Evolutionary conservation across 768 basidiomycete genomes (phyloP).

Genomic region (Brasilioporus rufonigricans): DNA sequence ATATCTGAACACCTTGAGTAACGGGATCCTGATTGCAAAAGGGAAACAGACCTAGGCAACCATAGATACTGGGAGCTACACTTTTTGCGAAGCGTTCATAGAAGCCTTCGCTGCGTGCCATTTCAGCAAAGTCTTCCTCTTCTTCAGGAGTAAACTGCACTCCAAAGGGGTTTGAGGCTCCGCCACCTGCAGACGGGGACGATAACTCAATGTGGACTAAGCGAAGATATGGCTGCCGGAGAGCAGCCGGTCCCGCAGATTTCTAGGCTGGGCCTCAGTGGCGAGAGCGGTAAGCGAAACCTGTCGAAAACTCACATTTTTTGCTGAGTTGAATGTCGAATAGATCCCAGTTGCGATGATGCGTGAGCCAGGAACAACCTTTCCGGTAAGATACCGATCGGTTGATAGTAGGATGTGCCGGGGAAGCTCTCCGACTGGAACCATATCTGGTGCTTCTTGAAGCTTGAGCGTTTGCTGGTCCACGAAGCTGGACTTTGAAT

Average conservation of each 20-base stretch:
- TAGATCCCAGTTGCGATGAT: slow-evolving; percentile 96
- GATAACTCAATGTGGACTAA: slow-evolving; percentile 91
- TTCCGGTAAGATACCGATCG: slow-evolving; percentile 88
- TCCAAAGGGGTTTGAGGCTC: slow-evolving; percentile 81
- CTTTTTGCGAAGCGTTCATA: slow-evolving; percentile 93
- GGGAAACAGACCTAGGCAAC: slow-evolving; percentile 70
- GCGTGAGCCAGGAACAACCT: slow-evolving; percentile 94
- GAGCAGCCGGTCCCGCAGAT: slow-evolving; percentile 79
- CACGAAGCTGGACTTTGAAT: slow-evolving; percentile 90
- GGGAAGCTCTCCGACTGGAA: slow-evolving; percentile 97
- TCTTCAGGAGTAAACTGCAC: slow-evolving; percentile 91
- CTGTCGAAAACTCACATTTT: slow-evolving; percentile 54
- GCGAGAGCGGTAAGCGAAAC: not conserved
- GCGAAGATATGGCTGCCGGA: slow-evolving; percentile 93
- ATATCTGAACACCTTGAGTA: slow-evolving; percentile 63
- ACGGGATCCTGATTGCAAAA: not conserved
- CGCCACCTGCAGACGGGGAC: slow-evolving; percentile 67
- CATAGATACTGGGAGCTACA: slow-evolving; percentile 96
- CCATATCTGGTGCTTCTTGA: slow-evolving; percentile 99
- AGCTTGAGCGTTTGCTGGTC: slow-evolving; percentile 97
- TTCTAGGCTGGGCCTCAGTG: slow-evolving; percentile 43
- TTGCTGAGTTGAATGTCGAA: slow-evolving; percentile 89
- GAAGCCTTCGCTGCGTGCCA: slow-evolving; percentile 84
- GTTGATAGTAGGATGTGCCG: slow-evolving; percentile 91
- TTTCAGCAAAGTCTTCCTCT: slow-evolving; percentile 93